Evolutionary conservation across 306 rosid species (phyloP).

Genomic region (Prunus mume): DNA sequence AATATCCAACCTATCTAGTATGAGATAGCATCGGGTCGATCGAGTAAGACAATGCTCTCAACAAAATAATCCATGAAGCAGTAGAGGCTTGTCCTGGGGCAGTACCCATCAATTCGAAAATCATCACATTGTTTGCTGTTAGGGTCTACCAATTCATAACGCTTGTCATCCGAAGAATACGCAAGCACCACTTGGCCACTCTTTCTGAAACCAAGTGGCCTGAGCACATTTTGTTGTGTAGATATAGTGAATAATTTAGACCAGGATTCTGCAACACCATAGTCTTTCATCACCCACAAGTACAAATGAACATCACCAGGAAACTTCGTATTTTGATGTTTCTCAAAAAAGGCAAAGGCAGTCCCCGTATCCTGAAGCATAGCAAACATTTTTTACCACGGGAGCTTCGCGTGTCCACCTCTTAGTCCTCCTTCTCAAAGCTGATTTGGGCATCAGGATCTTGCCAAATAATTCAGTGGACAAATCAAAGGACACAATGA

Average conservation of each 20-base stretch:
- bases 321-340: neutral
- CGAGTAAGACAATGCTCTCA: neutral
- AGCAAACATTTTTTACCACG: neutral
- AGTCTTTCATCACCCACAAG: neutral
- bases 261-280: neutral
- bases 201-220: neutral
- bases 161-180: neutral
- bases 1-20: neutral
- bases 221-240: neutral
- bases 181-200: neutral
- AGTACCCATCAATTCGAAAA: neutral
- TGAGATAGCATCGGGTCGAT: neutral
- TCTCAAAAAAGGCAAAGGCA: neutral
- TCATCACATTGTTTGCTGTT: neutral
- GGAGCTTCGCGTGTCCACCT: neutral
- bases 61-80: neutral
- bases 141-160: neutral
- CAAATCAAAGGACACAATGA: neutral
- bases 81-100: neutral
- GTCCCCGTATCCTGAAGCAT: neutral
- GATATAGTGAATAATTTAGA: neutral
- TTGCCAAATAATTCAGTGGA: neutral
- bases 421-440: neutral
- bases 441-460: neutral
- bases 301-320: neutral